These are phyloP conservation scores for Microsporum audouinii DNA, from an alignment of 2,329 filamentous ascomycete species.

Conservation along the genomic window DNA sequence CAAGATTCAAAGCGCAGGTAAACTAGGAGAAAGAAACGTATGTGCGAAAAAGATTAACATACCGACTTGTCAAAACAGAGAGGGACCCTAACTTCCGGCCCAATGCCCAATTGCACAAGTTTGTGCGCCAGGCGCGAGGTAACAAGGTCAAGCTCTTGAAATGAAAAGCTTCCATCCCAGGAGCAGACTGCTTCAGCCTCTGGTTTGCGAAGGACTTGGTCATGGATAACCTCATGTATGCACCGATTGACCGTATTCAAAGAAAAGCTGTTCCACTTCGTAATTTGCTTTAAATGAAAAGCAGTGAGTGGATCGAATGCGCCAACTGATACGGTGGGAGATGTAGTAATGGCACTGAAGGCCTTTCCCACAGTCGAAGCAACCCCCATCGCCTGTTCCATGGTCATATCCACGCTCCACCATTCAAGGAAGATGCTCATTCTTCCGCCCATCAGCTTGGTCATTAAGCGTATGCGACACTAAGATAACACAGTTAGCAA, in stretches of 20 bases:
- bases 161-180: constrained; percentile 29
- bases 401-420: constrained; percentile 28
- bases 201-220: constrained; percentile 24
- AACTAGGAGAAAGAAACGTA: background rate
- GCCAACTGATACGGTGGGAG: constrained; percentile 33
- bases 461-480: constrained; percentile 28
- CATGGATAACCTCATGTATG: constrained; percentile 31
- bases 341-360: constrained; percentile 37
- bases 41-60: constrained; percentile 10
- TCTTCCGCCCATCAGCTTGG: constrained; percentile 25
- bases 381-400: constrained; percentile 35
- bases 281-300: constrained; percentile 44
- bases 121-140: constrained; percentile 28
- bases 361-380: constrained; percentile 45
- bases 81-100: constrained; percentile 27
- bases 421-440: constrained; percentile 31
- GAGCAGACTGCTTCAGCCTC: constrained; percentile 16
- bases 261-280: constrained; percentile 41
- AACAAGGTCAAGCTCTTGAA: constrained; percentile 27
- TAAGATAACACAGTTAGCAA: constrained; percentile 10
- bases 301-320: constrained; percentile 46
- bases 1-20: background rate
- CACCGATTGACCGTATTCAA: constrained; percentile 30
- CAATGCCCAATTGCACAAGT: constrained; percentile 27
- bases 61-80: constrained; percentile 36